A percentile compares a stretch with the other conserved stretches of the same genome.
Evolutionary conservation across 2,329 filamentous ascomycete genomes (phyloP).

Genomic region (Volutella citrinella): DNA sequence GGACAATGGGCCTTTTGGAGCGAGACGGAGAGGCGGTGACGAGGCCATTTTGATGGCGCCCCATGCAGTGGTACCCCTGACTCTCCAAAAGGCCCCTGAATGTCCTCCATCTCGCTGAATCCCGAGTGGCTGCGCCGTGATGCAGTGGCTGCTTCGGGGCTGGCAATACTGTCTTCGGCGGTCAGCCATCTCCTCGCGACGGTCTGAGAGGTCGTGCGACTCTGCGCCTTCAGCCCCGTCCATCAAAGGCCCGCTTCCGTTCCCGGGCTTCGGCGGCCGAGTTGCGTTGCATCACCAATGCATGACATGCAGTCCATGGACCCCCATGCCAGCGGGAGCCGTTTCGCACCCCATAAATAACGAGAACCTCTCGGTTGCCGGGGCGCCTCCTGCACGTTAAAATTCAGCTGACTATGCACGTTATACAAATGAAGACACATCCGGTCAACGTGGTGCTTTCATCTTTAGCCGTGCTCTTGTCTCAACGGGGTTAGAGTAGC

Average conservation of each 20-base stretch:
- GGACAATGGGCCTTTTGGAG: constrained; percentile 1
- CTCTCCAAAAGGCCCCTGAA: no score
- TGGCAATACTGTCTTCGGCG: no score
- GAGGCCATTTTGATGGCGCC: constrained; percentile 14
- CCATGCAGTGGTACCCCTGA: constrained; percentile 17
- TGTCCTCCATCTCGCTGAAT: no score
- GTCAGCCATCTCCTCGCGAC: no score
- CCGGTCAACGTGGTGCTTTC: constrained; percentile 4
- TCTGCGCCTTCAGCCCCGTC: no score
- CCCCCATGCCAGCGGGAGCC: constrained; percentile 4
- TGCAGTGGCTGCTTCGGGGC: no score
- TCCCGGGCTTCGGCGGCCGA: constrained; percentile 10
- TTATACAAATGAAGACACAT: constrained; percentile 5
- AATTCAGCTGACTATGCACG: background rate
- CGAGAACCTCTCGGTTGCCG: constrained; percentile 1
- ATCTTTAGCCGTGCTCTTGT: constrained; percentile 1
- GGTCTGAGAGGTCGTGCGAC: no score
- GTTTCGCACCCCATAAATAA: constrained; percentile 5
- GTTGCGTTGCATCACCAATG: no score
- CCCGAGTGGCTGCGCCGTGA: no score
- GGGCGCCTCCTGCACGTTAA: background rate
- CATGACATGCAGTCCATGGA: no score
- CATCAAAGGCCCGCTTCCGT: no score
- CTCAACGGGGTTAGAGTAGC: background rate
- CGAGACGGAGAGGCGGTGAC: constrained; percentile 9